Base-by-base conservation (phyloP, 176 grass and related monocot genomes). In the Melocanna baccifera region DNA sequence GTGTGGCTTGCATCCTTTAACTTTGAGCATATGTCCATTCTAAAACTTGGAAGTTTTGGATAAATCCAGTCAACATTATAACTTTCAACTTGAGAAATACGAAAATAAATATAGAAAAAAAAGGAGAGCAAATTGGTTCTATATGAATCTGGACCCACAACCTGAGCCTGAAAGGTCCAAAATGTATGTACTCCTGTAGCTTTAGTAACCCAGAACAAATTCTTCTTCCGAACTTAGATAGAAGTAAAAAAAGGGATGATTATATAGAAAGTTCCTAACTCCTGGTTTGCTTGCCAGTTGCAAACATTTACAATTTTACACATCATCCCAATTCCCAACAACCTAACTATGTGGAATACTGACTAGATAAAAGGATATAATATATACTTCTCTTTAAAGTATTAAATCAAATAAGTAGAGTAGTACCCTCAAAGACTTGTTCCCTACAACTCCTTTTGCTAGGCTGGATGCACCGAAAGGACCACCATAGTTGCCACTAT, bases 401-500 rank as follows among this genome's bases (percentile, higher is more conserved):
- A 79, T 22, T 45, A 48, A 79, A 61, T 53, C 20, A 67, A 77
- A 48, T 73, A 84, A 57, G 41, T 66, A 47, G 62, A 46, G 34
- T 36, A 80, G 56, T 96, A 99, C 96, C 96, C 93, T 99, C 68
- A 99, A 86, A 87, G 96, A 94, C 56, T 93, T 99, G 83, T 99
- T 99, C 78, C 90, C 88, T 78, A 92, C 43, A 93, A 99, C 71
- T 85, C 93, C 96, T 88, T 83, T 93, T 79, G 92, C 88, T 73
- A 99, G 77, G 88, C 88, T 96, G 84, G 81, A 91, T 85, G 91
- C 96, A 84, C 96, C 96, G 28, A 99, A 88, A 51, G 96, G 81
- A 78, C 96, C 96, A 19, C 96, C 96, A 91, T 99, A 99, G 71
- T 99, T 96, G 57, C 96, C 96, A 94, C 96, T 99, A 83, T 6